Conservation (phyloP, 495 filamentous ascomycete genomes). For the Bacidia rubella region DNA sequence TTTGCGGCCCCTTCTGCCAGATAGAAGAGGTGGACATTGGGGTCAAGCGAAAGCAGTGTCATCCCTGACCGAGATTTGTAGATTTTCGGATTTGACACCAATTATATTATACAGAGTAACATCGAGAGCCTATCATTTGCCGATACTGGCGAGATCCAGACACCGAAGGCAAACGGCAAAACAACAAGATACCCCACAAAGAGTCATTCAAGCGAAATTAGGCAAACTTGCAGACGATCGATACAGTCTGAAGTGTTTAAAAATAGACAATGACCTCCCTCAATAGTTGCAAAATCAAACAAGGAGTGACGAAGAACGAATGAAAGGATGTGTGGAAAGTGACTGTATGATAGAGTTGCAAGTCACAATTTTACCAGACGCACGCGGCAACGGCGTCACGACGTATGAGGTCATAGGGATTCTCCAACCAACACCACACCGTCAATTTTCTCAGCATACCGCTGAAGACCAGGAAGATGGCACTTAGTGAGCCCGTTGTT, state of each 20-base stretch:
- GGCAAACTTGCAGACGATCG: too few species aligned
- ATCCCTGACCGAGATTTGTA: not conserved
- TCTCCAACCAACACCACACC: not conserved
- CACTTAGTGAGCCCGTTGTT: not conserved
- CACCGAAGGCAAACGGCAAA: not conserved
- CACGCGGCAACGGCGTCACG: too few species aligned
- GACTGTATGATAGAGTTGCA: not conserved
- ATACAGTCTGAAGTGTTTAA: too few species aligned
- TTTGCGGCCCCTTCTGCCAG: slow-evolving; percentile 61
- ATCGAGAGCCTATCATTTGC: not conserved
- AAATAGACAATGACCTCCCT: not conserved
- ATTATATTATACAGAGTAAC: not conserved
- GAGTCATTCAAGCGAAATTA: too few species aligned
- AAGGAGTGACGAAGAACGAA: not conserved
- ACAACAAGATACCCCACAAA: too few species aligned
- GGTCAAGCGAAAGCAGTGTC: slow-evolving; percentile 1
- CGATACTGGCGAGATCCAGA: not conserved
- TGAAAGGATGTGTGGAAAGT: not conserved
- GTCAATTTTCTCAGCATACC: not conserved
- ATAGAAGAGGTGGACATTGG: slow-evolving; percentile 28
- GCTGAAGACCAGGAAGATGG: not conserved
- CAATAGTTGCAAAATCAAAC: not conserved
- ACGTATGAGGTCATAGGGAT: too few species aligned
- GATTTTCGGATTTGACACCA: not conserved
- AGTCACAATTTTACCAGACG: not conserved